Percentiles rank a stretch among this genome's conserved stretches.
phyloP scores from a whole-genome alignment of 352 stramenopile species.

The Phytophthora palmivora region DNA sequence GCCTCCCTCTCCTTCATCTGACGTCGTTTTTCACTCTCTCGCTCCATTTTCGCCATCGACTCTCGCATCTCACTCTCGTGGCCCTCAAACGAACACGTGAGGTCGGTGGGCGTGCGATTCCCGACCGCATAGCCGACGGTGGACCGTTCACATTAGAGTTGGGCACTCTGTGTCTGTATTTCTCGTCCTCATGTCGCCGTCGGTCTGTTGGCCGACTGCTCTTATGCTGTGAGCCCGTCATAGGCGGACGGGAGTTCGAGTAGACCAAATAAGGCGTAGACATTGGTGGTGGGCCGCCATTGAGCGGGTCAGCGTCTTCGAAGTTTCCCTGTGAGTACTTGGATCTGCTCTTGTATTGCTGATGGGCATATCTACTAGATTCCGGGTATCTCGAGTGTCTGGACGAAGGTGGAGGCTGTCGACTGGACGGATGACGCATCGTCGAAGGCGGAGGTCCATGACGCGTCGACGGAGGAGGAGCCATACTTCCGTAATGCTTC shows the following conservation, averaged over 20 bases:
- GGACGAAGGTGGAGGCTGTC: constrained; percentile 16
- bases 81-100: constrained; percentile 47
- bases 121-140: constrained; percentile 35
- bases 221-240: constrained; percentile 25
- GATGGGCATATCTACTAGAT: constrained; percentile 32
- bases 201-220: constrained; percentile 13
- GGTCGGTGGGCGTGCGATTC: constrained; percentile 28
- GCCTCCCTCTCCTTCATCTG: constrained; percentile 25
- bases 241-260: constrained; percentile 31
- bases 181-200: constrained; percentile 7
- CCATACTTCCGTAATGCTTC: constrained; percentile 17
- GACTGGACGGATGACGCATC: constrained; percentile 11
- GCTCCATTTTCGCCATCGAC: constrained; percentile 15
- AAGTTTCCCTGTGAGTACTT: constrained; percentile 42
- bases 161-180: constrained; percentile 7
- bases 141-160: constrained; percentile 13
- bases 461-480: constrained; percentile 21
- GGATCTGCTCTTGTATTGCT: constrained; percentile 59
- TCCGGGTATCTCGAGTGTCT: constrained; percentile 29
- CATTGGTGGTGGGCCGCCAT: constrained; percentile 45
- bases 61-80: constrained; percentile 23
- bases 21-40: constrained; percentile 25
- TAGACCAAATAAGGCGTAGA: constrained; percentile 58
- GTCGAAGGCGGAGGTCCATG: constrained; percentile 11
- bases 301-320: constrained; percentile 37